Evolutionary conservation across 73 alveolate species (phyloP).

Genomic region (Paramecium octaurelia): DNA sequence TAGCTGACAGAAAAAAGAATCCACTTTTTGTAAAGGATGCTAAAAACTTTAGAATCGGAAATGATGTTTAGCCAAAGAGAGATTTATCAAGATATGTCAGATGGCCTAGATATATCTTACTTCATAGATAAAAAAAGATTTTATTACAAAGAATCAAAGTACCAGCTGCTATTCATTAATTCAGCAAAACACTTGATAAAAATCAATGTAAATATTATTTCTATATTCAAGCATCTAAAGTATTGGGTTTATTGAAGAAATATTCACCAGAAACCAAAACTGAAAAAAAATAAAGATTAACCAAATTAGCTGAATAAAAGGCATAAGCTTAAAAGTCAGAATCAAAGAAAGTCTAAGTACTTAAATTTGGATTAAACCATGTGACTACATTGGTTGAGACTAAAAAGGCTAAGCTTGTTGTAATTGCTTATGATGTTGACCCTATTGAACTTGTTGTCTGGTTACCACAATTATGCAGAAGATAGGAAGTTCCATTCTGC

Average conservation of each 20-base stretch:
- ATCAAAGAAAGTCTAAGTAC: conserved; percentile 82
- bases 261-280: conserved; percentile 92
- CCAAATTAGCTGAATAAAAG: conserved; percentile 89
- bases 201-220: conserved; percentile 28
- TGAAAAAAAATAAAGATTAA: conserved; percentile 75
- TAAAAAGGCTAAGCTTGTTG: conserved; percentile 96
- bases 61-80: conserved; percentile 93
- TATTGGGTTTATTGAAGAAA: conserved; percentile 79
- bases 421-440: conserved; percentile 98
- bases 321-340: conserved; percentile 83
- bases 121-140: conserved; percentile 97
- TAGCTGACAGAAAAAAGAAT: conserved; percentile 67
- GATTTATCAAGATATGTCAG: conserved; percentile 86
- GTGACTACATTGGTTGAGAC: conserved; percentile 96
- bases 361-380: conserved; percentile 98
- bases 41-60: conserved; percentile 94
- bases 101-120: conserved; percentile 97
- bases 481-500: conserved; percentile 93
- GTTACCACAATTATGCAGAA: conserved; percentile 97
- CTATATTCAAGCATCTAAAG: conserved; percentile 64
- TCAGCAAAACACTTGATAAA: conserved; percentile 65
- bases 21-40: conserved; percentile 80
- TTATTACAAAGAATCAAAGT: conserved; percentile 94
- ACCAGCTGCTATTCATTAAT: conserved; percentile 95
- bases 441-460: conserved; percentile 96